Conservation (phyloP, 2,329 filamentous ascomycete species). For the Sclerotinia subarctica region DNA sequence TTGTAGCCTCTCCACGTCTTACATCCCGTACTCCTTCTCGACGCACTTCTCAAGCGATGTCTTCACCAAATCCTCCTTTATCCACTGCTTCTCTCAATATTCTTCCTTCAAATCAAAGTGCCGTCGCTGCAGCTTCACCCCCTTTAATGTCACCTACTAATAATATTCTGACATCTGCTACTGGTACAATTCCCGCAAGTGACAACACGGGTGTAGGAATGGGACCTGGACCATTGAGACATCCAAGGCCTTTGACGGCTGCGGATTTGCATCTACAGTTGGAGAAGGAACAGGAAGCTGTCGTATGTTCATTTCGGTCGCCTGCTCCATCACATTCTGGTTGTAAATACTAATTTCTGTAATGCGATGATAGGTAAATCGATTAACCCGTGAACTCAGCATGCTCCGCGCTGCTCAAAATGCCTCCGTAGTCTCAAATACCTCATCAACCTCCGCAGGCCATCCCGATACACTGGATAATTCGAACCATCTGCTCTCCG, state of each 20-base stretch:
- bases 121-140: constrained; percentile 33
- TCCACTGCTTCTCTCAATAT: constrained; percentile 68
- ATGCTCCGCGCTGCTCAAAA: constrained; percentile 72
- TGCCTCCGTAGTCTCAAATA: constrained; percentile 62
- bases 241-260: constrained; percentile 82
- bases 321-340: not conserved
- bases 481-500: constrained; percentile 54
- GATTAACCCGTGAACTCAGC: constrained; percentile 82
- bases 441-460: constrained; percentile 59
- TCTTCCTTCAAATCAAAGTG: constrained; percentile 42
- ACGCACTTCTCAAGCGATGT: constrained; percentile 34
- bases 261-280: constrained; percentile 85
- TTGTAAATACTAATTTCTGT: constrained; percentile 9
- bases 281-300: constrained; percentile 92
- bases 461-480: constrained; percentile 49
- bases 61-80: constrained; percentile 55
- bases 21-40: constrained; percentile 32
- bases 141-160: constrained; percentile 32
- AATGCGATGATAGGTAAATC: constrained; percentile 66
- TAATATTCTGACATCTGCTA: constrained; percentile 18
- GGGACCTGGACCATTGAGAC: constrained; percentile 72
- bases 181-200: constrained; percentile 15
- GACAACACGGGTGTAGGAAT: constrained; percentile 49
- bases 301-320: constrained; percentile 55
- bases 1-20: constrained; percentile 33